Percentiles rank a stretch among this genome's conserved stretches.
phyloP scores from a whole-genome alignment of 306 rosid genomes.

The Macrotyloma uniflorum region DNA sequence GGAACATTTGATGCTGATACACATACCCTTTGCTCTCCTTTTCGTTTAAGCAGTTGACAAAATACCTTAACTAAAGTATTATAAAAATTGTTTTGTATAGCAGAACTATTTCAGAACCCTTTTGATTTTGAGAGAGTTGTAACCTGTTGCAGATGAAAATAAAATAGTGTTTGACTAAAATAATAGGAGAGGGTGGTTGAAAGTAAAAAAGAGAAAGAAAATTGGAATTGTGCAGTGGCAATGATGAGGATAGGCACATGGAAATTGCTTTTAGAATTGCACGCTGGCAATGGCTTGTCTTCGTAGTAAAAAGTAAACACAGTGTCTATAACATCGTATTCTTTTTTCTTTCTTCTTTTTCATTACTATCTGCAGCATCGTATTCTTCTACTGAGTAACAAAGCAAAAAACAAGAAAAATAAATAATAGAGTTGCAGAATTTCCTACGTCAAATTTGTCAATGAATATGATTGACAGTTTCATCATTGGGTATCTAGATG shows the following conservation, averaged over 20 bases:
- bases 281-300: conserved; percentile 61
- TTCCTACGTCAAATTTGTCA: conserved; percentile 38
- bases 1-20: conserved; percentile 1
- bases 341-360: no score
- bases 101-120: not conserved
- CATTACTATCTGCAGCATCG: not conserved
- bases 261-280: conserved; percentile 63
- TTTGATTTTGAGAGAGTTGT: not conserved
- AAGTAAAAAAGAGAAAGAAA: not conserved
- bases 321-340: conserved; percentile 19
- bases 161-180: conserved; percentile 64
- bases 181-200: conserved; percentile 30
- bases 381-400: conserved; percentile 13
- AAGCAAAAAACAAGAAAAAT: not conserved
- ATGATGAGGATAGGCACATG: conserved; percentile 89
- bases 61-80: no score
- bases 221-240: conserved; percentile 47
- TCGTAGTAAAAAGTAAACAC: conserved; percentile 2
- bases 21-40: conserved; percentile 22
- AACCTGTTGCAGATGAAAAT: not conserved
- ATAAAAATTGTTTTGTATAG: no score
- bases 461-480: conserved; percentile 46
- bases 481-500: conserved; percentile 30
- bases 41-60: not conserved
- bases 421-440: not conserved